Base-by-base conservation (phyloP, 495 filamentous ascomycete genomes). In the Terfezia claveryi region DNA sequence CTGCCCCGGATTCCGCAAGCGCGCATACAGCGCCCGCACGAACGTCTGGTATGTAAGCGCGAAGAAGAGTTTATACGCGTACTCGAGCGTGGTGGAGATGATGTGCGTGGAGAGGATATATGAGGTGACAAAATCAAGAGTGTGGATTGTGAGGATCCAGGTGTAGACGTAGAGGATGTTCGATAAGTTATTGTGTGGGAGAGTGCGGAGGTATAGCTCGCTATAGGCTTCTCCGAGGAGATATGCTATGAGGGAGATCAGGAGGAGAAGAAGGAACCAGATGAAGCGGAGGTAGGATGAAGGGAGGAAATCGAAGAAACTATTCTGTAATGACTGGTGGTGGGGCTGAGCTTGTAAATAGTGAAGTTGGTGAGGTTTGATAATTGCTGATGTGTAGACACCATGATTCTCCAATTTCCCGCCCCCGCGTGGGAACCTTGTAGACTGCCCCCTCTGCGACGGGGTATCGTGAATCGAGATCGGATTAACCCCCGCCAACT, bases 41-140 rank as follows among this genome's bases (percentile, higher is more conserved):
- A 80, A 81, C 2, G 77, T 81, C 66, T 81, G 78, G 67, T 81
- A 81, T 2, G 78, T 81, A 16, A 80, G 64, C 64, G 73, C 72
- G 64, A 79, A 81, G 63, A 80, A 81, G 50, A 80, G 70, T 59
- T 81, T 81, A 59, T 80, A 81, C 46, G 77, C 72, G 70, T 74
- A 80, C 38, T 76, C 76, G 49, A 81, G 62, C 23, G 78, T 77
- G 58, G 80, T 80, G 59, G 74, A 78, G 17, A 77, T 76, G 0
- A 81, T 77, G 1, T 76, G 61, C 53, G 79, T 73, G 41, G 68
- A 73, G 11, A 81, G 66, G 54, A 81, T 80, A 76, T 76, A 81
- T 0, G 76, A 77, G 0, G 76, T 78, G 36, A 76, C 64, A 0
- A 69, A 71, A 58, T 81, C 78, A 10, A 81, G 68, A 37, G 78